Evolutionary conservation across 2,329 filamentous ascomycete species (phyloP).

Genomic region (Xylaria sp.): DNA sequence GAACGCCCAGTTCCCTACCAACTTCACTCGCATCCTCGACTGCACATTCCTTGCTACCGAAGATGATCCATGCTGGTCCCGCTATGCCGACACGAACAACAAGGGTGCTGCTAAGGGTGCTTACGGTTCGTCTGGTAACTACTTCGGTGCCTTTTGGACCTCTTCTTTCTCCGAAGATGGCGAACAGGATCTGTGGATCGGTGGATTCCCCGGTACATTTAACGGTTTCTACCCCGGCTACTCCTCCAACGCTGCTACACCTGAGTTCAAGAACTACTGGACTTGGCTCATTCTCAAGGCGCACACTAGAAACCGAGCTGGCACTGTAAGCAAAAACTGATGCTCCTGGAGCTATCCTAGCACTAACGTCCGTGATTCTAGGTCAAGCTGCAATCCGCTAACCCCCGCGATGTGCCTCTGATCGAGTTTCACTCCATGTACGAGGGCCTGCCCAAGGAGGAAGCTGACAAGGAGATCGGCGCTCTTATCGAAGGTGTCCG

Average conservation of each 20-base stretch:
- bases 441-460: slow-evolving; percentile 49
- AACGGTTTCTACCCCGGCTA: slow-evolving; percentile 48
- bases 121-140: slow-evolving; percentile 44
- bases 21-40: slow-evolving; percentile 27
- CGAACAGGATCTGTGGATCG: slow-evolving; percentile 44
- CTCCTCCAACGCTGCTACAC: slow-evolving; percentile 37
- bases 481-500: slow-evolving; percentile 61
- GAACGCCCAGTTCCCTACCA: slow-evolving; percentile 41
- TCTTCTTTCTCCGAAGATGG: slow-evolving; percentile 35
- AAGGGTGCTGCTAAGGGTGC: slow-evolving; percentile 34
- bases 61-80: slow-evolving; percentile 43
- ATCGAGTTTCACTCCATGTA: slow-evolving; percentile 68
- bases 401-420: slow-evolving; percentile 67
- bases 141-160: slow-evolving; percentile 38
- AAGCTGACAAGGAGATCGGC: slow-evolving; percentile 54
- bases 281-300: slow-evolving; percentile 58
- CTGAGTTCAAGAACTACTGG: slow-evolving; percentile 50
- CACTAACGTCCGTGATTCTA: neutral
- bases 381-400: slow-evolving; percentile 57
- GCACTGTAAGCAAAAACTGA: slow-evolving; percentile 53
- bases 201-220: slow-evolving; percentile 47
- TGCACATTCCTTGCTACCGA: slow-evolving; percentile 30
- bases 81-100: slow-evolving; percentile 28
- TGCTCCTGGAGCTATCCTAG: neutral
- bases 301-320: slow-evolving; percentile 62